Evolutionary conservation across 78 protist species (phyloP), one percentile per base, ranked within the genome.

Genomic region (Andalucia godoyi): DNA sequence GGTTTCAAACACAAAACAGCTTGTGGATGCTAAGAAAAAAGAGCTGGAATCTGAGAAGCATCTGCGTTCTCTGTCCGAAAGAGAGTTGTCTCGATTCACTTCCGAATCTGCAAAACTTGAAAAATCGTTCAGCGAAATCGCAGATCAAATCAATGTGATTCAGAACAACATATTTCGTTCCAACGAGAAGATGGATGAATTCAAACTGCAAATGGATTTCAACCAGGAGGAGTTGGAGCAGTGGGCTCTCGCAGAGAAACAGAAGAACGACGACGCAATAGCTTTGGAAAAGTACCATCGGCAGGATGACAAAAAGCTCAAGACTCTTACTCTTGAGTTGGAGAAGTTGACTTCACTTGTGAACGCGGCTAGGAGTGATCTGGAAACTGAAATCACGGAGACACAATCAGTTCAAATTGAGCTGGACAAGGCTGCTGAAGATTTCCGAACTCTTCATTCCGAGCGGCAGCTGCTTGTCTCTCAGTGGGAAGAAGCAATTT

Each of bases 401-500:
- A 75, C 90, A 18, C 80, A 66, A 43, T 67, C 81, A 7, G 54
- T 64, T 4, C 83, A 76, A 25, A 76, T 85, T 39, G 86, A 75
- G 72, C 79, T 85, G 12, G 86, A 76, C 80, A 79, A 79, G 66
- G 76, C 81, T 7, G 90, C 79, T 0, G 83, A 57, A 43, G 86
- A 79, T 64, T 85, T 71, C 81, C 29, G 40, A 10, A 3, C 9
- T 9, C 64, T 79, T 17, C 83, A 85, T 57, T 3, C 1, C 4
- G 77, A 76, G 62, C 74, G 86, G 25, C 74, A 79, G 54, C 40
- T 66, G 10, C 78, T 85, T 7, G 53, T 79, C 10, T 9, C 0
- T 6, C 86, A 79, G 70, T 72, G 76, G 74, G 85, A 76, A 57
- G 68, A 39, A 30, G 67, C 84, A 27, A 45, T 82, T 2, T 7